These are phyloP conservation scores for Psilocybe sp. DNA, from an alignment of 768 basidiomycete species.

Conservation along the genomic window DNA sequence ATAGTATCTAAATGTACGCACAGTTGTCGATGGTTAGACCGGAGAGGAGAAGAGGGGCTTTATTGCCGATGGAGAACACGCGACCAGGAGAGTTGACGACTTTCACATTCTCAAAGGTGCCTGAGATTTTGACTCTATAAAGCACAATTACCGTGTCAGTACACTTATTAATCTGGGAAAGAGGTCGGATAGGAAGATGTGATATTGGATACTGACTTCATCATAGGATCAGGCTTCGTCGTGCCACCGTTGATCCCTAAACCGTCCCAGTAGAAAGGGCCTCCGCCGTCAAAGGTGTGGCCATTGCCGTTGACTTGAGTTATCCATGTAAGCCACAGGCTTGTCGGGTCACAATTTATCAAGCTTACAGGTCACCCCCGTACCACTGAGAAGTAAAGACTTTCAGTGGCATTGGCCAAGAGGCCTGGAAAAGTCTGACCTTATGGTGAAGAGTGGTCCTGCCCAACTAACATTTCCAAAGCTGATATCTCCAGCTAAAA, in stretches of 20 bases:
- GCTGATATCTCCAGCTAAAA: slow-evolving; percentile 50
- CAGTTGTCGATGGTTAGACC: slow-evolving; percentile 54
- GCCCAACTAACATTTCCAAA: slow-evolving; percentile 39
- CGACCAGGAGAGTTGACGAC: slow-evolving; percentile 40
- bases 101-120: slow-evolving; percentile 30
- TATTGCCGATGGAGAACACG: slow-evolving; percentile 37
- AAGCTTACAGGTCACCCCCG: slow-evolving; percentile 43
- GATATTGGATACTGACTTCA: slow-evolving; percentile 28
- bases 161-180: no score
- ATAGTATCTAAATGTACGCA: slow-evolving; percentile 22
- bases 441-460: slow-evolving; percentile 47
- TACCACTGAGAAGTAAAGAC: slow-evolving; percentile 34
- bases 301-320: slow-evolving; percentile 38
- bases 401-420: not conserved
- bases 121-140: slow-evolving; percentile 2
- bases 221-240: slow-evolving; percentile 40
- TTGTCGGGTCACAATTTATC: not conserved
- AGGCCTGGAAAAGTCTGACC: slow-evolving; percentile 23
- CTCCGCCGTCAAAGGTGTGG: slow-evolving; percentile 39
- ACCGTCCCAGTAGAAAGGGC: slow-evolving; percentile 43
- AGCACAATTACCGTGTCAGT: no score
- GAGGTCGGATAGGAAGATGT: not conserved
- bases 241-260: slow-evolving; percentile 36
- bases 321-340: not conserved
- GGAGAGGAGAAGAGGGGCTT: slow-evolving; percentile 39